Base-by-base conservation (phyloP, 2,329 filamentous ascomycete species). In the Cordyceps tenuipes region DNA sequence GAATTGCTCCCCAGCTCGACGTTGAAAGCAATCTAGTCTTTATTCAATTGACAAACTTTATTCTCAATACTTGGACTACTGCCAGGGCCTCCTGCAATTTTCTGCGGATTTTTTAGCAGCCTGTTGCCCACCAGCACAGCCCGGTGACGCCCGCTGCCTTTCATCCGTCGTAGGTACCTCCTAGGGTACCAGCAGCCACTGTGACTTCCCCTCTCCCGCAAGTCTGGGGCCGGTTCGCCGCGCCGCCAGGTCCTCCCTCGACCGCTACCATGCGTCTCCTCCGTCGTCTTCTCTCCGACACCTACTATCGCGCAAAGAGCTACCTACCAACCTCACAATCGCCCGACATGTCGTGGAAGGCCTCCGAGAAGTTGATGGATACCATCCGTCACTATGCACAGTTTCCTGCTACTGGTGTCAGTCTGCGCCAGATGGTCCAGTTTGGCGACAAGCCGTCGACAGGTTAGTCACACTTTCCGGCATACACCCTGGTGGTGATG, bases 381-480 rank as follows among this genome's bases (percentile, higher is more conserved):
- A 96, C 89, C 80, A 97, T 97, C 87, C 86, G 88, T 76, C 91
- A 97, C 78, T 97, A 97, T 83, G 90, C 91, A 74, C 91, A 86
- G 76, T 99, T 97, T 76, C 94, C 94, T 65, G 94, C 94, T 63
- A 99, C 94, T 15, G 94, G 94, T 69, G 90, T 95, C 69, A 97
- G 92, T 73, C 82, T 99, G 75, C 85, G 94, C 73, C 94, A 99
- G 82, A 99, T 99, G 94, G 93, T 97, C 62, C 93, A 97, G 75
- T 97, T 97, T 74, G 93, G 93, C 71, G 91, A 96, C 79, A 90
- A 86, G 73, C 92, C 93, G 57, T 97, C 92, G 17, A 90, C 87
- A 68, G 91, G 90, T 94, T 79, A 69, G 82, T 74, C 61, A 48
- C n/a, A 31, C 36, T 59, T 51, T 52, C 51, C 57, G 41, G 15